Evolutionary conservation across 257 asterid species (phyloP), one percentile per base, ranked within the genome.

Genomic region (Ophiorrhiza pumila): DNA sequence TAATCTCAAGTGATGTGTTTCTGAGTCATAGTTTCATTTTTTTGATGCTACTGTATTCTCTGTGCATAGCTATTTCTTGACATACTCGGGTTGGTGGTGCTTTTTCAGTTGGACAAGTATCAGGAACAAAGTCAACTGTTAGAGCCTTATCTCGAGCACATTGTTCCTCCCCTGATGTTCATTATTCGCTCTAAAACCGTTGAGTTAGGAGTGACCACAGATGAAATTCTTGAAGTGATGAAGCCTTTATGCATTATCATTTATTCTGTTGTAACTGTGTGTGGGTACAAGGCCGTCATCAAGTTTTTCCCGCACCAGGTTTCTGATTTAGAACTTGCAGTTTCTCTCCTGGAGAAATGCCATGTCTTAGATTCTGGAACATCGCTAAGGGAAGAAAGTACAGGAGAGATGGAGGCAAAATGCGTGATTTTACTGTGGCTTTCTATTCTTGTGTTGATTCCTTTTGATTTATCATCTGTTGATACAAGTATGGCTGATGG

Each of bases 221-320:
- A 85, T 69, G 88, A 86, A 70, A 85, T 90, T 80, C 80, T 92
- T 32, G 91, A 86, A 66, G 79, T 92, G 68, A 87, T 92, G 77
- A 89, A 86, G 78, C 96, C 96, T 73, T 75, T 92, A 76, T 85
- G 91, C 81, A 90, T 91, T 76, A 83, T 95, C n/a, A 81, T 95
- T 56, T 95, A 95, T 84, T 79, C 96, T 17, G 77, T 92, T 84
- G 98, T 92, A 75, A 92, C 98, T 35, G 98, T 95, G 46, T 92
- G 96, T 72, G 99, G 99, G 39, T 94, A 87, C 80, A 94, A 94
- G 89, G 93, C 96, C 23, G 92, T 95, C 76, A 85, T 89, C 84
- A 95, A 89, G 88, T 95, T 91, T 84, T 92, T 95, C 71, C 98
- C 99, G 18, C 99, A 95, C 80, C 97, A 89, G 77, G 99, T 92